Percentiles rank a stretch among this genome's conserved stretches.
Evolutionary conservation across 129 eudicot genomes (phyloP).

Genomic region (Smallanthus sonchifolius): DNA sequence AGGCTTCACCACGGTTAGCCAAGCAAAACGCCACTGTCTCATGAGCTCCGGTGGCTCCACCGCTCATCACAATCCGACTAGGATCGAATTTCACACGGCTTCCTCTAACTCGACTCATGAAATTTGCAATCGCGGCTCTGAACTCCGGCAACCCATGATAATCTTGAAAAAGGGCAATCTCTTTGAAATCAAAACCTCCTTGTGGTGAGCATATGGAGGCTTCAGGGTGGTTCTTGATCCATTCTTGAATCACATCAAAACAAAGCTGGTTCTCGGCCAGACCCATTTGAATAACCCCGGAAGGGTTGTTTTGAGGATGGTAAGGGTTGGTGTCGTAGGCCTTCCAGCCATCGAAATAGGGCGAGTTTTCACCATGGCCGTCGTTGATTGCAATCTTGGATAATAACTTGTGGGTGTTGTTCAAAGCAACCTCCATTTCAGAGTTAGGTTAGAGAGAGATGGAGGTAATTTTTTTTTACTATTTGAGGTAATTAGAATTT

Average conservation of each 20-base stretch:
- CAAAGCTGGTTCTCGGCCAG: constrained; percentile 59
- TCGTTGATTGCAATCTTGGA: constrained; percentile 51
- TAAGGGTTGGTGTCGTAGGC: constrained; percentile 54
- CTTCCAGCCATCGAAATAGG: constrained; percentile 80
- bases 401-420: constrained; percentile 25
- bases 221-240: constrained; percentile 34
- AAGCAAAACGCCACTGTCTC: constrained; percentile 73
- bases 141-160: constrained; percentile 50
- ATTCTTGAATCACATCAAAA: constrained; percentile 38
- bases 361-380: constrained; percentile 68
- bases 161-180: constrained; percentile 48
- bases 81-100: constrained; percentile 57
- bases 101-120: constrained; percentile 72
- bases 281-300: constrained; percentile 69
- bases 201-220: constrained; percentile 41
- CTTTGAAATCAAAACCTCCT: constrained; percentile 40
- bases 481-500: not conserved
- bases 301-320: constrained; percentile 36
- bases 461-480: not conserved
- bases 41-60: constrained; percentile 89
- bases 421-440: constrained; percentile 18
- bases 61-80: constrained; percentile 73
- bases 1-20: constrained; percentile 84
- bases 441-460: not conserved
- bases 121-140: constrained; percentile 52